Percentiles rank a stretch among this genome's conserved stretches.
phyloP scores from a whole-genome alignment of 1,284 basidiomycete species.

The Phellinidium pouzarii region DNA sequence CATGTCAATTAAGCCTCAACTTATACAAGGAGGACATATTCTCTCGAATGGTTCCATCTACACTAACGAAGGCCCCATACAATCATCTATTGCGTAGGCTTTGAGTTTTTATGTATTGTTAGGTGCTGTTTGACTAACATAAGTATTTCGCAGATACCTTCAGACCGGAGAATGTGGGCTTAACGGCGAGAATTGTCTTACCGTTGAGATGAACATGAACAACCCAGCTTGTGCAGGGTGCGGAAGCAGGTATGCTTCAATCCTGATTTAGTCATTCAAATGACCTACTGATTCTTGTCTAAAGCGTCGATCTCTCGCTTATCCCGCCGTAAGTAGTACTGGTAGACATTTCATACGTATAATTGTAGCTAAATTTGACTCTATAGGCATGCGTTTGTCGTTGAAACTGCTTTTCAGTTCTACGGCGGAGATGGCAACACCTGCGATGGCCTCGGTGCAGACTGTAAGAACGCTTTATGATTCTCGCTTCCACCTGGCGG shows the following conservation, averaged over 20 bases:
- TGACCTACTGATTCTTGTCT: not conserved
- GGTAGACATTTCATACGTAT: not conserved
- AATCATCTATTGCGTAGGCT: conserved; percentile 31
- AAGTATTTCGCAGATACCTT: conserved; percentile 18
- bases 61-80: conserved; percentile 26
- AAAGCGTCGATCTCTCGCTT: conserved; percentile 37
- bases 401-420: conserved; percentile 27
- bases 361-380: not conserved
- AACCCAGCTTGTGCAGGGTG: conserved; percentile 34
- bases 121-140: not conserved
- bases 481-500: not conserved
- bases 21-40: conserved; percentile 28
- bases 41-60: conserved; percentile 31
- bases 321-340: conserved; percentile 35
- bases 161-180: conserved; percentile 29
- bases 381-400: conserved; percentile 30
- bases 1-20: conserved; percentile 25
- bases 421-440: conserved; percentile 11
- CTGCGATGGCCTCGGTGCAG: conserved; percentile 29
- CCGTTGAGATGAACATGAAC: conserved; percentile 38
- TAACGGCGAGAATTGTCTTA: conserved; percentile 39
- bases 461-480: conserved; percentile 23
- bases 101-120: not conserved
- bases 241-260: conserved; percentile 27
- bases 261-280: not conserved